These are phyloP conservation scores for Leucosporidium yakuticum DNA, from an alignment of 768 basidiomycete species.

Conservation along the genomic window DNA sequence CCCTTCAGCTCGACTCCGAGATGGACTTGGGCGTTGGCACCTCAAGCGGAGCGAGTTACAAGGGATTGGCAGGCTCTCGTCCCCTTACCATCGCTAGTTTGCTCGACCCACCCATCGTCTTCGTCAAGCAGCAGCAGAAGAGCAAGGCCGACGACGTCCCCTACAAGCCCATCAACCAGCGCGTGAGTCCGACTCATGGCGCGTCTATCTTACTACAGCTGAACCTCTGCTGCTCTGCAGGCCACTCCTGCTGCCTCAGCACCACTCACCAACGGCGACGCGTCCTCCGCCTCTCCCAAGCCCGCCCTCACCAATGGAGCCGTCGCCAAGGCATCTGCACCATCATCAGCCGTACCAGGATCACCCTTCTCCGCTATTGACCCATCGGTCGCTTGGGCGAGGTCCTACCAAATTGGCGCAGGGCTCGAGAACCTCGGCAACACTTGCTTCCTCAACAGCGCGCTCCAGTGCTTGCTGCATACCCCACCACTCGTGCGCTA, in stretches of 20 bases:
- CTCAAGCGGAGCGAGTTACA: slow-evolving; percentile 1
- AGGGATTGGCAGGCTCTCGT: slow-evolving; percentile 6
- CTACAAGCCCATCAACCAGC: slow-evolving; percentile 32
- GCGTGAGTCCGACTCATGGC: background rate
- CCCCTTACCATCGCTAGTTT: slow-evolving; percentile 19
- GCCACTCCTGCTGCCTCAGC: slow-evolving; percentile 3
- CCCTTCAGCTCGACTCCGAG: background rate
- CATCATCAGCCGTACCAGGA: background rate
- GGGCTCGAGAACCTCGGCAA: slow-evolving; percentile 39
- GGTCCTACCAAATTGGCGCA: slow-evolving; percentile 13
- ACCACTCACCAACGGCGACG: slow-evolving; percentile 1
- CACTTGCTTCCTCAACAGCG: slow-evolving; percentile 85
- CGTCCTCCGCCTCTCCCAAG: background rate
- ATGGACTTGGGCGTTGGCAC: slow-evolving; percentile 21
- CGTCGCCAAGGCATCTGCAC: background rate
- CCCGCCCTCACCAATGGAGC: background rate
- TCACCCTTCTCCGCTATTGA: slow-evolving; percentile 23
- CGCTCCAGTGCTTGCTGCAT: slow-evolving; percentile 84
- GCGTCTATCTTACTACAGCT: background rate
- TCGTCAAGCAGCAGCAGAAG: background rate
- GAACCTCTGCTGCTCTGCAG: background rate
- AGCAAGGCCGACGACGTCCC: slow-evolving; percentile 21
- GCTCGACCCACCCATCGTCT: slow-evolving; percentile 24
- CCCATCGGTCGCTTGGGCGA: slow-evolving; percentile 25
- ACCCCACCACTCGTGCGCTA: slow-evolving; percentile 71